Evolutionary conservation across 2,329 filamentous ascomycete species (phyloP), one percentile per base, ranked within the genome.

Genomic region (Fusarium mundagurra): DNA sequence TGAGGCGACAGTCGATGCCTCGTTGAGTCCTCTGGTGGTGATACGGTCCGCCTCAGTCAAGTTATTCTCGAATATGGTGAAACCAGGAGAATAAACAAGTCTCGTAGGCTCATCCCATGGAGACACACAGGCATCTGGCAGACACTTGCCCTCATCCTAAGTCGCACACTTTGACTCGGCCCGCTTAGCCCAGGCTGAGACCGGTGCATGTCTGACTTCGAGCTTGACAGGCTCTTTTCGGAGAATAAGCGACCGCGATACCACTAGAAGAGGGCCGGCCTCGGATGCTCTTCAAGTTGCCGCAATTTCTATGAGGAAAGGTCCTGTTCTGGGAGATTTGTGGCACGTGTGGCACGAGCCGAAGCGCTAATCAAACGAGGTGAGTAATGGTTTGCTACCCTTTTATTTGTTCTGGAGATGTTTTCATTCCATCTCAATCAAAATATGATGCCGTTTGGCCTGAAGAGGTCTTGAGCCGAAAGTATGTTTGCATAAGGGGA

Each of bases 31-130:
- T 58, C 67, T 71, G 51, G 60, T 41, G 67, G 76, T 77, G 64
- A 72, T 69, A 77, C 77, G 38, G 57, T 43, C 61, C 74, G 59
- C 69, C 61, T 71, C 61, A 72, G 65, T 64, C 76, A 78, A 75
- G 73, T 67, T 76, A 72, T 74, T 74, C 70, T 79, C 77, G 75
- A 79, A 79, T 76, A 77, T 72, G 51, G 77, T 79, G 73, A 48
- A 71, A 79, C 76, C 48, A 70, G 70, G 61, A 73, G 59, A 70
- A 72, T 71, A 67, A 45, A 51, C 36, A 73, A 70, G 51, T 65
- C 60, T 67, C 73, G 34, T 64, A 64, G 64, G 59, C 69, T 65
- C 58, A 70, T 64, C 55, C 47, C 62, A 61, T 36, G 62, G 77
- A 67, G 53, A 61, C 68, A 78, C 72, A 72, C 36, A 39, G 47